A percentile compares a stretch with the other conserved stretches of the same genome.
These are phyloP conservation scores for Plasmodium vivax DNA, from an alignment of 169 alveolate species.

Conservation along the genomic window DNA sequence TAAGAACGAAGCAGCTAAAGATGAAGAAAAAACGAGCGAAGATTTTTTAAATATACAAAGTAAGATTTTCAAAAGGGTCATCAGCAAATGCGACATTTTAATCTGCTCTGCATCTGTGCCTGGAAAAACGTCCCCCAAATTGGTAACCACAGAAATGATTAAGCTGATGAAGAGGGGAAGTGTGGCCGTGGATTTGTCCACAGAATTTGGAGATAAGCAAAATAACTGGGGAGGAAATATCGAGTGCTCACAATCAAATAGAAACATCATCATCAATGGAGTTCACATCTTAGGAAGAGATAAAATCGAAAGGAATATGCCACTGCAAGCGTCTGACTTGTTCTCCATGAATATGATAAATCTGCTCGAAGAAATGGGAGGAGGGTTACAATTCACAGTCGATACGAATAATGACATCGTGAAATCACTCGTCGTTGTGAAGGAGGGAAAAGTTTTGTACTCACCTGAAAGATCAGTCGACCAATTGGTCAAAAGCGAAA, in stretches of 20 bases:
- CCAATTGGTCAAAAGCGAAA: constrained; percentile 41
- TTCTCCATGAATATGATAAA: constrained; percentile 88
- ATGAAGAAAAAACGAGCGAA: constrained; percentile 39
- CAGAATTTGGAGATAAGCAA: constrained; percentile 84
- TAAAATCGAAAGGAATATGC: constrained; percentile 90
- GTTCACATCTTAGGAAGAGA: constrained; percentile 91
- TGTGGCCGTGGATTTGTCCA: constrained; percentile 93
- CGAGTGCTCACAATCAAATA: constrained; percentile 85
- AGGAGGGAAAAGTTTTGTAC: constrained; percentile 78
- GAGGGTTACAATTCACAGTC: constrained; percentile 83
- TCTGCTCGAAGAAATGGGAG: constrained; percentile 85
- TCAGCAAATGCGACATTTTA: constrained; percentile 90
- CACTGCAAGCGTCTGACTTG: constrained; percentile 89
- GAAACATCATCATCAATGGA: constrained; percentile 85
- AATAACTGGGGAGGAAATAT: constrained; percentile 92
- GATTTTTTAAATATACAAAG: constrained; percentile 83
- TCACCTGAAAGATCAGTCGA: constrained; percentile 62
- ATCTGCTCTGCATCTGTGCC: constrained; percentile 94
- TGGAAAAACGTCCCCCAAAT: constrained; percentile 92
- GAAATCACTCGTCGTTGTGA: constrained; percentile 79
- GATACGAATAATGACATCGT: constrained; percentile 84
- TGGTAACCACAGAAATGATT: constrained; percentile 88
- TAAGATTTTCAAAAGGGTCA: constrained; percentile 84
- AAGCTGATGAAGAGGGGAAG: constrained; percentile 89
- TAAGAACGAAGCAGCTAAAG: constrained; percentile 76